These are phyloP conservation scores for Elongisporangium anandrum DNA, from an alignment of 352 stramenopile genomes.

Conservation along the genomic window DNA sequence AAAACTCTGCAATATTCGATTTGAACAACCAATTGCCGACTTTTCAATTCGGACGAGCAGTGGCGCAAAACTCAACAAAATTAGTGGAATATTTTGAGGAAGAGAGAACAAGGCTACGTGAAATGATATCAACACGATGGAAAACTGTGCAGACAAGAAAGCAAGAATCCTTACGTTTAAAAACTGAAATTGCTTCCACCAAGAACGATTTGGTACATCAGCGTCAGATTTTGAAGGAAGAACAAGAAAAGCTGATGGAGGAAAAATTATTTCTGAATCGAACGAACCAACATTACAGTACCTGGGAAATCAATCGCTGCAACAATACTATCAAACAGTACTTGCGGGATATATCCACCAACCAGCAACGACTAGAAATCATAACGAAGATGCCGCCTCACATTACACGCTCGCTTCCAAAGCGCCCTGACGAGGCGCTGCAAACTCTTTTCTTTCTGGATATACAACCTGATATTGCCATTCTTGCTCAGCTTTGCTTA, in stretches of 20 bases:
- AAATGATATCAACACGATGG: slow-evolving; percentile 8
- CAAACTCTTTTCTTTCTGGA: slow-evolving; percentile 41
- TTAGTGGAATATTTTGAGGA: too few species aligned
- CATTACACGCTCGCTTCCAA: slow-evolving; percentile 28
- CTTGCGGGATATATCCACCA: too few species aligned
- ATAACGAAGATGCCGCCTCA: slow-evolving; percentile 13
- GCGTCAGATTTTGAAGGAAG: too few species aligned
- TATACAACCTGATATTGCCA: slow-evolving; percentile 27
- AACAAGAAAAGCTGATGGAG: too few species aligned
- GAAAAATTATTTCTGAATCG: too few species aligned
- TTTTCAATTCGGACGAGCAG: slow-evolving; percentile 23
- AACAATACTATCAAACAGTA: too few species aligned
- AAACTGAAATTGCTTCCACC: slow-evolving; percentile 3
- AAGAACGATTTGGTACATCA: too few species aligned
- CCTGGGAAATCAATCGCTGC: too few species aligned
- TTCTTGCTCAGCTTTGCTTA: slow-evolving; percentile 31
- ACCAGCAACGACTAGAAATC: too few species aligned
- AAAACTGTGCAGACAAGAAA: slow-evolving; percentile 14
- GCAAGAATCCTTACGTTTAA: background rate
- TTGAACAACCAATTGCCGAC: slow-evolving; percentile 30
- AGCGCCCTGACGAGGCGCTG: slow-evolving; percentile 12
- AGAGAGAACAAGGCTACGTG: too few species aligned
- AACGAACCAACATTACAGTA: too few species aligned
- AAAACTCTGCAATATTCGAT: slow-evolving; percentile 26
- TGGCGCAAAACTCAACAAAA: slow-evolving; percentile 11